Base-by-base conservation (phyloP, 1,139 yeast genomes). In the Hanseniaspora uvarum region DNA sequence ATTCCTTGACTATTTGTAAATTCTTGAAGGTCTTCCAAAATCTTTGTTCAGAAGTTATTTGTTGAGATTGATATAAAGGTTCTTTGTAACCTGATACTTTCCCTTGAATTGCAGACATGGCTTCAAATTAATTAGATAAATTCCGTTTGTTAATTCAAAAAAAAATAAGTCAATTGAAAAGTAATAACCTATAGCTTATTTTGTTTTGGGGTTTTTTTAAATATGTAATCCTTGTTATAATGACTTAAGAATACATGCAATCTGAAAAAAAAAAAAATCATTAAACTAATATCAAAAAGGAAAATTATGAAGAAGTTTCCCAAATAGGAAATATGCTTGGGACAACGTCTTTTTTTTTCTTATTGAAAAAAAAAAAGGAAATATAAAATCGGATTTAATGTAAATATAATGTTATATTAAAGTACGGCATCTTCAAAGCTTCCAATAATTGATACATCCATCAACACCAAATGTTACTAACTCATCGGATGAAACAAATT, bases 1-100 rank as follows among this genome's bases (percentile, higher is more conserved):
- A 92, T 68, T 94, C 98, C 68, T 92, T 92, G 49, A 89, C 89
- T 50, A 92, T 74, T 64, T 89, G 89, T 1, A 97, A 94, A 60
- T 80, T 84, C 24, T 72, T 67, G 58, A 68, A 70, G 8, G 89
- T 88, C 62, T 94, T 75, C 98, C 98, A 94, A 70, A 86, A 92
- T 61, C 94, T 75, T 65, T 88, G 95, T 62, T 92, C 98, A 0
- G 97, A 92, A 0, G 96, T 88, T 3, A 92, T 83, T 62, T 85
- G 89, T 14, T 80, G 78, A 8, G 52, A 44, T 12, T 96, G 95
- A 18, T 81, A 72, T 1, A 86, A 81, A 2, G 96, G 86, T 61
- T 80, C 80, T 66, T 88, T 76, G 40, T 76, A 78, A 45, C 83
- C 83, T 48, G 79, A 77, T 23, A 88, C 76, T 65, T 89, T 77